Conservation (phyloP, 2,329 filamentous ascomycete species). For the Xylaria sp. region DNA sequence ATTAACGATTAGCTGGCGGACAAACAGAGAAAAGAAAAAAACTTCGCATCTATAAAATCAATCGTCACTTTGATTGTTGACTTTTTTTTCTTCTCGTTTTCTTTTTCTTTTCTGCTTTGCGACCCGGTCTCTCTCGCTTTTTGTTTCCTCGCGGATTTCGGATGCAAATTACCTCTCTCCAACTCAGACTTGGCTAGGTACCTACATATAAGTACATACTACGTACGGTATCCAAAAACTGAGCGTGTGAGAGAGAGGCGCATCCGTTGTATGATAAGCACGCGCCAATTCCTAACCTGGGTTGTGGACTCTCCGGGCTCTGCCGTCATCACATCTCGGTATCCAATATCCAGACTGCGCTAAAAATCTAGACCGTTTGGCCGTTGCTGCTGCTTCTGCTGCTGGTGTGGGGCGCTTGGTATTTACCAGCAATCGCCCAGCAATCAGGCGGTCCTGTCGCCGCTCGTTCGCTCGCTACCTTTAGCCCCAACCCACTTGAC, state of each 20-base stretch:
- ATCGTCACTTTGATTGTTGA: constrained; percentile 6
- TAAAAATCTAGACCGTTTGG: constrained; percentile 19
- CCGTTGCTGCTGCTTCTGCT: constrained; percentile 3
- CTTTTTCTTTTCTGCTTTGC: neutral
- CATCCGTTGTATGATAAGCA: constrained; percentile 21
- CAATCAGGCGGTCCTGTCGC: neutral
- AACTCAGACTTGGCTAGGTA: neutral
- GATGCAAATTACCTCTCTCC: neutral
- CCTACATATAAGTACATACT: neutral
- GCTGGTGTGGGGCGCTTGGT: constrained; percentile 15
- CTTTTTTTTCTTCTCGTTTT: neutral
- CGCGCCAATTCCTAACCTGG: constrained; percentile 19
- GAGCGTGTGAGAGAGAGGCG: constrained; percentile 10
- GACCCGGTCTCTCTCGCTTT: neutral
- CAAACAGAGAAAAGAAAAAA: neutral
- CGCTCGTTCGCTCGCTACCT: neutral
- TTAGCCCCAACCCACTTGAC: constrained; percentile 4
- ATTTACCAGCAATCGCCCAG: neutral
- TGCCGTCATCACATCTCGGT: constrained; percentile 10
- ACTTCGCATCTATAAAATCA: constrained; percentile 7
- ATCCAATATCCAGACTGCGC: neutral
- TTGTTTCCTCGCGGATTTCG: neutral
- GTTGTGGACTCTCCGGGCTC: constrained; percentile 17
- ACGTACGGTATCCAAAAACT: neutral
- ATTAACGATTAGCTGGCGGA: neutral